Base-by-base conservation (phyloP, 73 alveolate genomes). In the Symbiodinium natans region DNA sequence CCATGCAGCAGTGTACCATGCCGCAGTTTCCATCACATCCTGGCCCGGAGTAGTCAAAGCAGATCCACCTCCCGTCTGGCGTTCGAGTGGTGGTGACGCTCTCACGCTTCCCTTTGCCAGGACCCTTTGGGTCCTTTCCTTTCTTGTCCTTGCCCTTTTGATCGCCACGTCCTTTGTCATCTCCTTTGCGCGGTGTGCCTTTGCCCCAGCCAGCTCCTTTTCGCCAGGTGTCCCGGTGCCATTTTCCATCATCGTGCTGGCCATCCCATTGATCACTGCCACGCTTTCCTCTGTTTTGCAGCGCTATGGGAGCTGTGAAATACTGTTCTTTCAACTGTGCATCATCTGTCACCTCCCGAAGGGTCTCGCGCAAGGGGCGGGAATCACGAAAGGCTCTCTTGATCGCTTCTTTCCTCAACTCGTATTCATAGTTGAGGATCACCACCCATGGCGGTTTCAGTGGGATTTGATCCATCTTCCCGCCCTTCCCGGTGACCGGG, bases 291-390 rank as follows among this genome's bases (percentile, higher is more conserved):
- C n/a, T n/a, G n/a, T n/a, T n/a, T n/a, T n/a, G n/a, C n/a, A n/a
- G n/a, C n/a, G n/a, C n/a, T n/a, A n/a, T n/a, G n/a, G n/a, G 83
- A 71, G 83, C 31, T 27, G 83, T 71, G 41, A 71, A 71, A 39
- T 2, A 71, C 0, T 19, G 10, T 3, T 71, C 83, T 27, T 71
- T 71, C 11, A 71, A 1, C 3, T 71, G 41, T 2, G 83, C n/a
- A 27, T 71, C 83, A 10, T 3, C 0, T 0, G 31, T 39, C n/a
- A 71, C 83, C 2, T 2, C 41, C 36, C 31, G 41, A 33, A 71
- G 31, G 2, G 83, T 39, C 83, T 71, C 39, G 1, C 1, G 2
- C 2, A 71, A 27, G 2, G 83, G 10, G 2, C 17, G 39, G 0
- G 83, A 27, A 1, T 39, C 83, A 1, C 15, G 39, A 3, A 10